Evolutionary conservation across 2,329 filamentous ascomycete species (phyloP).

Genomic region (Ascocoryne sarcoides): DNA sequence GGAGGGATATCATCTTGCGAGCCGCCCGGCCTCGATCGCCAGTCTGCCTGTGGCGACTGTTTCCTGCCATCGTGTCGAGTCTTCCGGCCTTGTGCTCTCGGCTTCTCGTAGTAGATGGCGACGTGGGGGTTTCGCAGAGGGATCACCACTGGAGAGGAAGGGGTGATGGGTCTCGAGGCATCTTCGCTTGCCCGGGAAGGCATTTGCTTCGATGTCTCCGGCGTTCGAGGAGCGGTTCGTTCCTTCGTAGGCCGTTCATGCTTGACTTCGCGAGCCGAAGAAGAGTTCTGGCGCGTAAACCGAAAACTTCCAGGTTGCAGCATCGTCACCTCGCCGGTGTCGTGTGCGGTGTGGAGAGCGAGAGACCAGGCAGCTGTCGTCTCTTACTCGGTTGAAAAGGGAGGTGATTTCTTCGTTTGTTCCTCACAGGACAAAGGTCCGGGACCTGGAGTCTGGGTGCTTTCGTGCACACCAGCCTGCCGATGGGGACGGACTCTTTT

Average conservation of each 20-base stretch:
- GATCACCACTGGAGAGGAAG: constrained; percentile 26
- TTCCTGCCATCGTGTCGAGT: constrained; percentile 16
- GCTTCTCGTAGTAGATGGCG: constrained; percentile 14
- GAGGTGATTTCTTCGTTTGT: constrained; percentile 3
- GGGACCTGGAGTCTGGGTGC: background rate
- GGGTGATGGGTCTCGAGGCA: constrained; percentile 15
- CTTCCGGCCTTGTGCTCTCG: constrained; percentile 17
- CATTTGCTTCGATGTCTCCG: constrained; percentile 4
- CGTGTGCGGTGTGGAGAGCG: constrained; percentile 3
- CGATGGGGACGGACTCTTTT: background rate
- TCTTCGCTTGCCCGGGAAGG: constrained; percentile 8
- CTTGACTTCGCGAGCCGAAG: constrained; percentile 6
- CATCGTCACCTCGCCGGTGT: constrained; percentile 14
- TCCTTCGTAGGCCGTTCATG: constrained; percentile 12
- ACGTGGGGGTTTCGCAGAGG: constrained; percentile 20
- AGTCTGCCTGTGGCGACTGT: constrained; percentile 8
- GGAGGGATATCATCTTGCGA: constrained; percentile 47
- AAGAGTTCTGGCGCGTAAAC: constrained; percentile 12
- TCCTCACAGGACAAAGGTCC: constrained; percentile 1
- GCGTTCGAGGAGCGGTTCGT: constrained; percentile 8
- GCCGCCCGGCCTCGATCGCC: constrained; percentile 35
- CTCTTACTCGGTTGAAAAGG: constrained; percentile 15
- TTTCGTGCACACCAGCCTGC: background rate
- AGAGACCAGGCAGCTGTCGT: constrained; percentile 5
- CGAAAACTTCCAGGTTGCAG: constrained; percentile 21